These are phyloP conservation scores for Cryptomeria japonica DNA, from an alignment of 75 land plant species.

Conservation along the genomic window DNA sequence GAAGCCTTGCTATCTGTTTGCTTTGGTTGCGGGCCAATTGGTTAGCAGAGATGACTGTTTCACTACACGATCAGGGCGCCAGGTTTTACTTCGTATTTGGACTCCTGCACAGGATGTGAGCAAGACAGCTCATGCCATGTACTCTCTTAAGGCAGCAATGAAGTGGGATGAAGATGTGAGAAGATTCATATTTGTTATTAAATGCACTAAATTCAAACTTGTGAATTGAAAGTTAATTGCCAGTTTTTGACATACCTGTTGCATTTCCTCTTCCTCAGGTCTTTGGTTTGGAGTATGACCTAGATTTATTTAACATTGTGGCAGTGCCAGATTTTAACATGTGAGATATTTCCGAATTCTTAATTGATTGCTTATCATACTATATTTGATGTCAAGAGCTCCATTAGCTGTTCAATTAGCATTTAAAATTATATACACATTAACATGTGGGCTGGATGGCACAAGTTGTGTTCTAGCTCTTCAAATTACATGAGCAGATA, in stretches of 20 bases:
- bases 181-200: constrained; percentile 5
- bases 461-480: not conserved
- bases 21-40: constrained; percentile 89
- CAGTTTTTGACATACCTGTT: not conserved
- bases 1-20: constrained; percentile 96
- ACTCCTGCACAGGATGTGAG: constrained; percentile 82
- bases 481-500: not conserved
- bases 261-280: constrained; percentile 48
- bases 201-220: not conserved
- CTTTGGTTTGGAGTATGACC: constrained; percentile 96
- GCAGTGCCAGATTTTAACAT: constrained; percentile 99
- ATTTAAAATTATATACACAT: not conserved
- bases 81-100: constrained; percentile 86
- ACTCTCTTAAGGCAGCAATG: constrained; percentile 90
- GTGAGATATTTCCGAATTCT: constrained; percentile 35
- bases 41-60: constrained; percentile 86
- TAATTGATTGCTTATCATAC: not conserved
- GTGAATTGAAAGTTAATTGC: not conserved
- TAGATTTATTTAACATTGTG: constrained; percentile 97
- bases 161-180: constrained; percentile 98
- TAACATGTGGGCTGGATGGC: not conserved
- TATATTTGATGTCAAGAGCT: not conserved
- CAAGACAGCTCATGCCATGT: constrained; percentile 93
- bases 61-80: constrained; percentile 72
- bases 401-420: not conserved